These are phyloP conservation scores for Bipolaris bicolor DNA, from an alignment of 2,329 filamentous ascomycete species.

Conservation along the genomic window DNA sequence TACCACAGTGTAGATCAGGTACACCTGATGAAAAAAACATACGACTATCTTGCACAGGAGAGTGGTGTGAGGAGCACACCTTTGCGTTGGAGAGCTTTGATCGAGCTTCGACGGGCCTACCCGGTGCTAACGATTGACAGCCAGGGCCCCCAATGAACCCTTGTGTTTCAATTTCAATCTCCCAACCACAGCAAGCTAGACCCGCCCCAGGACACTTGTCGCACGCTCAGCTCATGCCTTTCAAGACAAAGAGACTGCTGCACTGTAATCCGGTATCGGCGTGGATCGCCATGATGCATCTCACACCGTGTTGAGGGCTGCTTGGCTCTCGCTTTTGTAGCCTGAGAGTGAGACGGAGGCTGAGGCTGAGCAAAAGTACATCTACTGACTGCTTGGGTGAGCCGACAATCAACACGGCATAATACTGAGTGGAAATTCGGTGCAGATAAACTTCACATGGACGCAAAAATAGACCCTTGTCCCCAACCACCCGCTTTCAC, in stretches of 20 bases:
- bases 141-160: neutral
- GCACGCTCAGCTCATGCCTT: conserved; percentile 7
- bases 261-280: conserved; percentile 2
- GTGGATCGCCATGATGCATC: neutral
- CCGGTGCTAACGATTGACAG: neutral
- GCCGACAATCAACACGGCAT: neutral
- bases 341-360: conserved; percentile 2
- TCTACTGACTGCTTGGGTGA: neutral
- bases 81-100: neutral
- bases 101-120: neutral
- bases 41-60: neutral
- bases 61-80: neutral
- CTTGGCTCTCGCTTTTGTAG: conserved; percentile 5
- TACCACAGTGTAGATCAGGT: neutral
- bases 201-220: neutral
- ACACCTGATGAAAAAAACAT: neutral
- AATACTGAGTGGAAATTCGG: neutral
- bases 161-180: neutral
- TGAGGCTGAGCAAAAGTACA: conserved; percentile 8
- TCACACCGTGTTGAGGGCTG: neutral
- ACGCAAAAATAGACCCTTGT: neutral
- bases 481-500: neutral
- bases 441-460: neutral
- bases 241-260: conserved; percentile 1
- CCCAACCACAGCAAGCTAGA: neutral